Base-by-base conservation (phyloP, 1,284 basidiomycete genomes). In the Leccinum insolens region DNA sequence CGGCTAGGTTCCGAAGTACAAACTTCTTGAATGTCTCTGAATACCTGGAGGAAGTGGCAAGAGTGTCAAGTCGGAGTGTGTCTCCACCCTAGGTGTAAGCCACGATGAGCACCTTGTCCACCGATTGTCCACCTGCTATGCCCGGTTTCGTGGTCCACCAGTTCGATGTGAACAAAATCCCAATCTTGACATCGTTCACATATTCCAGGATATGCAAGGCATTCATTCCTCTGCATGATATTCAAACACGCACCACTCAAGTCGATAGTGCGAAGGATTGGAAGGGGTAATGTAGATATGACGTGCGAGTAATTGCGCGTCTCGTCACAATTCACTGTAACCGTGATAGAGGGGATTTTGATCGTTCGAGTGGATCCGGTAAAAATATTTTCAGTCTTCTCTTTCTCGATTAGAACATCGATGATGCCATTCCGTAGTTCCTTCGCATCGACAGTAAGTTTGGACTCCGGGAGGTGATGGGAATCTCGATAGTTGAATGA, bases 181-280 rank as follows among this genome's bases (percentile, higher is more conserved):
- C 80, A 59, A 82, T 71, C 68, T 82, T 82, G 70, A 44, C 31
- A 2, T 41, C 12, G 1, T 41, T 7, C 3, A 1, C 6, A 7
- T 65, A 73, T 17, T 57, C 12, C 4, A 71, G n/a, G 1, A 57
- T 7, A 7, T 64, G 65, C 15, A 72, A 41, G 25, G 25, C 4
- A 41, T 62, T 73, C 63, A 8, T 31, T 9, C 31, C 20, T 73
- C 44, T 73, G 72, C 69, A 63, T 62, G 52, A 64, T 39, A 8
- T 59, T 66, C 59, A 74, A 17, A 3, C 61, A 65, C 2, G 67
- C 72, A 41, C 17, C 52, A 2, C 2, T 63, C 41, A 73, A 11
- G 41, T 74, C 64, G 22, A 73, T 39, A 1, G 64, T 69, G 12
- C 63, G 62, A 20, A 71, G 67, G n/a, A 65, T 7, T n/a, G 67